Evolutionary conservation across 2,329 filamentous ascomycete genomes (phyloP).

Genomic region (Karstenula rhodostoma): DNA sequence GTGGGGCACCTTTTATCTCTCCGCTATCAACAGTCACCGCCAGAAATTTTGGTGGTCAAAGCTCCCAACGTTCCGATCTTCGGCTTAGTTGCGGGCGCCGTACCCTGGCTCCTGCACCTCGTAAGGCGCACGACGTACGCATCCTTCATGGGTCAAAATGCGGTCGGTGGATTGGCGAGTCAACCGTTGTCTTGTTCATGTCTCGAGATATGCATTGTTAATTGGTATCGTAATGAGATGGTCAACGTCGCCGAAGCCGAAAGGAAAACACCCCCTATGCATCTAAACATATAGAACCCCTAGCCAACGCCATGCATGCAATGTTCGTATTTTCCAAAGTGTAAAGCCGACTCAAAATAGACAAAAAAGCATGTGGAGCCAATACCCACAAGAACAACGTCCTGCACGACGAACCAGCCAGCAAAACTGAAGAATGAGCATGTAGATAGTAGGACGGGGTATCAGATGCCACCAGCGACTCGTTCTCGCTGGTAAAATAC

Average conservation of each 20-base stretch:
- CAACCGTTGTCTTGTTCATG: background rate
- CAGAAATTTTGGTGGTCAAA: conserved; percentile 27
- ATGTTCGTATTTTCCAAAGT: conserved; percentile 5
- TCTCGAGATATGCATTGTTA: conserved; percentile 13
- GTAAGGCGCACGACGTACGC: background rate
- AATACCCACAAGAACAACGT: background rate
- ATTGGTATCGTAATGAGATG: conserved; percentile 8
- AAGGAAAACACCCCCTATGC: conserved; percentile 15
- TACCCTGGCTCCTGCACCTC: conserved; percentile 6
- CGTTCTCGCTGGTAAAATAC: conserved; percentile 66
- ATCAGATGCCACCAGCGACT: conserved; percentile 40
- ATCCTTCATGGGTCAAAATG: background rate
- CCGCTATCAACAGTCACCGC: conserved; percentile 11
- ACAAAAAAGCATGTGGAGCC: conserved; percentile 4
- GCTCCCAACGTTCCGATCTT: conserved; percentile 22
- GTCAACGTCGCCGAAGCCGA: background rate
- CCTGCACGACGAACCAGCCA: background rate
- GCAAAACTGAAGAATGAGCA: background rate
- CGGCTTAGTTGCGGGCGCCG: conserved; percentile 18
- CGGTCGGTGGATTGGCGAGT: background rate
- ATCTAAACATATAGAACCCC: conserved; percentile 9
- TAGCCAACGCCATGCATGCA: conserved; percentile 23
- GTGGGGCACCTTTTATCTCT: conserved; percentile 18
- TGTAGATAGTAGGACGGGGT: background rate
- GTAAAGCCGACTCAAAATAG: conserved; percentile 3